Percentiles rank a stretch among this genome's conserved stretches.
Conservation (phyloP, 805 yeast species). For the Candida suzukii region DNA sequence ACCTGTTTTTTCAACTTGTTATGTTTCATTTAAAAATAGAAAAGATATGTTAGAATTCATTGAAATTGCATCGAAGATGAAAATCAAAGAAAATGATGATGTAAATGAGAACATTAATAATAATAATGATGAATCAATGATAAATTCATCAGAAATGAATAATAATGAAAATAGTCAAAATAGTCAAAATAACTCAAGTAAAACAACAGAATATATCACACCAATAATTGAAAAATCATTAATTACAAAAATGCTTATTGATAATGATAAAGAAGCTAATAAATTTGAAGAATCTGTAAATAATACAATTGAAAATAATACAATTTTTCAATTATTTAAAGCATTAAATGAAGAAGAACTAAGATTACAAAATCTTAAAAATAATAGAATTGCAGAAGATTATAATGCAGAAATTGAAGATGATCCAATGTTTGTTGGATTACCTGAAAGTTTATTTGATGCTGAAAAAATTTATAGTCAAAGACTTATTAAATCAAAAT, state of each 20-base stretch:
- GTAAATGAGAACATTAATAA: neutral
- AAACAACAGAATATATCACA: too few relatives aligned
- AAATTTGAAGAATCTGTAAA: slow-evolving; percentile 6
- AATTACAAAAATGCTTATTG: neutral
- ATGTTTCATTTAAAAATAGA: slow-evolving; percentile 27
- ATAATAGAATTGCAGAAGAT: too few relatives aligned
- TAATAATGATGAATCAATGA: too few relatives aligned
- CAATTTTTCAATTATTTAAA: slow-evolving; percentile 8
- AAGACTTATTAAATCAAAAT: neutral
- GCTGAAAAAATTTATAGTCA: neutral
- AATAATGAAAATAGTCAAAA: too few relatives aligned
- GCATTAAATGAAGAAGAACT: neutral
- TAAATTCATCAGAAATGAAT: too few relatives aligned
- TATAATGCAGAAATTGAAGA: neutral
- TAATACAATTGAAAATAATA: slow-evolving; percentile 3
- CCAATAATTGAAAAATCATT: neutral
- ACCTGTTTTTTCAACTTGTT: slow-evolving; percentile 35
- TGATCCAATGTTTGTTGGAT: slow-evolving; percentile 9
- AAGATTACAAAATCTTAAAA: too few relatives aligned
- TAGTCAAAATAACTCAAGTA: too few relatives aligned
- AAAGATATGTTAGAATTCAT: slow-evolving; percentile 13
- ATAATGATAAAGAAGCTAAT: neutral
- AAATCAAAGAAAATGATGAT: neutral
- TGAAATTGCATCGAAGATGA: neutral
- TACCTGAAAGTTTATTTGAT: slow-evolving; percentile 9